Base-by-base conservation (phyloP, 2,329 filamentous ascomycete species). In the Dactylonectria macrodidyma region DNA sequence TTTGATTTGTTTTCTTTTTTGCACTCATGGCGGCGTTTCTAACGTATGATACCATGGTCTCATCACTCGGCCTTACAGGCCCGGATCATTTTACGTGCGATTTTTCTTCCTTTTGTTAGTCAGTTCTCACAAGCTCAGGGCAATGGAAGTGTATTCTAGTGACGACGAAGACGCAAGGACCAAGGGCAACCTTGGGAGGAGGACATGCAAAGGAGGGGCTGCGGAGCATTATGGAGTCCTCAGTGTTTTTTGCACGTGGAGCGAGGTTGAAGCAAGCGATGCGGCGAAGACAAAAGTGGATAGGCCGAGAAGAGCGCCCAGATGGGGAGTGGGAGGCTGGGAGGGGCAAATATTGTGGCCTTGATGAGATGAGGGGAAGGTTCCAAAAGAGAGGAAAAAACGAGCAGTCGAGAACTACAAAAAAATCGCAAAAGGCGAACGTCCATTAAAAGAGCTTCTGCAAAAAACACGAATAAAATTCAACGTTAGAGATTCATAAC, bases 31-130 rank as follows among this genome's bases (percentile, higher is more conserved):
- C 66, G 70, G 73, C 68, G 65, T 72, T 72, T 51, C 63, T 57
- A 64, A 74, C 61, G 63, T 72, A 77, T 76, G 75, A 78, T 78
- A 78, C 76, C 77, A 78, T 75, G 74, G 73, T 73, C 70, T 71
- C 65, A 73, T 56, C 62, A 61, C 61, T 71, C 59, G 70, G 65
- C 71, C 67, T 50, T 38, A 65, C 56, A 59, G 66, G 71, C 62
- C 69, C 60, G 60, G 60, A 63, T 66, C 38, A 66, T 56, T 62
- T 67, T 36, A 52, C 19, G 52, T 56, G 58, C 52, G 46, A 59
- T 62, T 70, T 62, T 48, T 44, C 52, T 69, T 62, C 67, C 62
- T 72, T 71, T 68, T 67, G 67, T 68, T 72, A 58, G 68, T 70
- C 50, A 62, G 24, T 64, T 61, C 58, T 64, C 48, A 63, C 67